Conservation (phyloP, 2,329 filamentous ascomycete genomes). For the Elsinoe arachidis region DNA sequence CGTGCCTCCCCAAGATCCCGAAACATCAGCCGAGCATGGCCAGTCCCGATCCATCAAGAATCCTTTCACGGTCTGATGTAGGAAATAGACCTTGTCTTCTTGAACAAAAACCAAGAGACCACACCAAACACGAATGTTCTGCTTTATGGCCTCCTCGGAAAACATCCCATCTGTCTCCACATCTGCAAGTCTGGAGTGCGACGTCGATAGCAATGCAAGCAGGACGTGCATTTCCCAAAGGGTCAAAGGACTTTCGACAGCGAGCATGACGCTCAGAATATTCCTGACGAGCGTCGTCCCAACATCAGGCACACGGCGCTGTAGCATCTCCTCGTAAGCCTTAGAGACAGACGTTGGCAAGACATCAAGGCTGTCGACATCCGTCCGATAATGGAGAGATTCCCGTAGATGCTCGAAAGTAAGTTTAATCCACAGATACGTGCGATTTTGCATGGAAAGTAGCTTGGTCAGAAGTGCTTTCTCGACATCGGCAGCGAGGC, state of each 20-base stretch:
- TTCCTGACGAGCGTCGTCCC: not conserved
- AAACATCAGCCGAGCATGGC: too few species aligned
- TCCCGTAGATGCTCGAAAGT: not conserved
- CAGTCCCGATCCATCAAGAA: not conserved
- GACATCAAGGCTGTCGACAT: not conserved
- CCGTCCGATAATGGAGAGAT: not conserved
- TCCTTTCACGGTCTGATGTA: not conserved
- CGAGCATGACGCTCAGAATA: not conserved
- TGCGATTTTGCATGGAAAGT: not conserved
- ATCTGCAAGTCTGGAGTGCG: not conserved
- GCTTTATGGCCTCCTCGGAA: not conserved
- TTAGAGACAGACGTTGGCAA: not conserved
- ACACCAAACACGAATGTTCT: not conserved
- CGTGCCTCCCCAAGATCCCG: too few species aligned
- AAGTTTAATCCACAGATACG: constrained; percentile 5
- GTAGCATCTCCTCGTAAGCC: not conserved
- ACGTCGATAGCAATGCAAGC: not conserved
- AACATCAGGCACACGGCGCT: not conserved
- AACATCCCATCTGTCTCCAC: not conserved
- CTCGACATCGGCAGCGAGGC: not conserved
- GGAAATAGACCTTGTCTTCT: not conserved
- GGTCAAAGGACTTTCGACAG: not conserved
- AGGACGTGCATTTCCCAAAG: not conserved
- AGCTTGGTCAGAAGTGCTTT: not conserved
- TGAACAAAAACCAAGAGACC: not conserved